Percentiles rank a stretch among this genome's conserved stretches.
Evolutionary conservation across 2,329 filamentous ascomycete genomes (phyloP).

Genomic region (Cryoendolithus antarcticus): DNA sequence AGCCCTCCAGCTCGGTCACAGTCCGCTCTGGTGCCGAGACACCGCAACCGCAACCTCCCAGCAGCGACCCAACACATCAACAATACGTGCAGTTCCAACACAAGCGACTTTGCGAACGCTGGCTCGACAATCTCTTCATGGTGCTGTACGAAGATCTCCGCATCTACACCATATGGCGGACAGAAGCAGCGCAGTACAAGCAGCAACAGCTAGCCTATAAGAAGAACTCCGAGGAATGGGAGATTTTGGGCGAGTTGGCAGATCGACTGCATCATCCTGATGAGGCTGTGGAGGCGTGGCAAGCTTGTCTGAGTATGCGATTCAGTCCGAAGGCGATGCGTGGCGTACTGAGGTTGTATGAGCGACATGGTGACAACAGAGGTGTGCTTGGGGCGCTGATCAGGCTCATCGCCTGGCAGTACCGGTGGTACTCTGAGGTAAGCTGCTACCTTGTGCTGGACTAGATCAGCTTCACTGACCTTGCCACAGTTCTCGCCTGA

Average conservation of each 20-base stretch:
- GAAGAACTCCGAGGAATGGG: slow-evolving; percentile 95
- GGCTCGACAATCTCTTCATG: slow-evolving; percentile 99
- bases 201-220: slow-evolving; percentile 92
- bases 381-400: slow-evolving; percentile 79
- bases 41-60: slow-evolving; percentile 11
- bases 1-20: slow-evolving; percentile 22
- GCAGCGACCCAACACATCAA: slow-evolving; percentile 50
- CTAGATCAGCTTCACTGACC: slow-evolving; percentile 4
- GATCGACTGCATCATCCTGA: slow-evolving; percentile 85
- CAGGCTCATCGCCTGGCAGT: slow-evolving; percentile 91
- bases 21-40: slow-evolving; percentile 20
- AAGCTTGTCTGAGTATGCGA: slow-evolving; percentile 70
- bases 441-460: slow-evolving; percentile 9
- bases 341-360: slow-evolving; percentile 69
- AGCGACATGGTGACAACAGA: slow-evolving; percentile 64
- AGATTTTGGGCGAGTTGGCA: slow-evolving; percentile 85
- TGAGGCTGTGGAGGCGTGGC: slow-evolving; percentile 87
- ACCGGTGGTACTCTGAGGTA: slow-evolving; percentile 95
- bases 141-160: slow-evolving; percentile 95
- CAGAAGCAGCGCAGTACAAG: slow-evolving; percentile 90
- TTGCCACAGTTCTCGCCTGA: slow-evolving; percentile 67
- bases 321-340: slow-evolving; percentile 89
- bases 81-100: slow-evolving; percentile 87
- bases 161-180: slow-evolving; percentile 98
- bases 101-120: slow-evolving; percentile 91